Evolutionary conservation across 2,329 filamentous ascomycete genomes (phyloP), one percentile per base, ranked within the genome.

Genomic region (Cordyceps farinosa): DNA sequence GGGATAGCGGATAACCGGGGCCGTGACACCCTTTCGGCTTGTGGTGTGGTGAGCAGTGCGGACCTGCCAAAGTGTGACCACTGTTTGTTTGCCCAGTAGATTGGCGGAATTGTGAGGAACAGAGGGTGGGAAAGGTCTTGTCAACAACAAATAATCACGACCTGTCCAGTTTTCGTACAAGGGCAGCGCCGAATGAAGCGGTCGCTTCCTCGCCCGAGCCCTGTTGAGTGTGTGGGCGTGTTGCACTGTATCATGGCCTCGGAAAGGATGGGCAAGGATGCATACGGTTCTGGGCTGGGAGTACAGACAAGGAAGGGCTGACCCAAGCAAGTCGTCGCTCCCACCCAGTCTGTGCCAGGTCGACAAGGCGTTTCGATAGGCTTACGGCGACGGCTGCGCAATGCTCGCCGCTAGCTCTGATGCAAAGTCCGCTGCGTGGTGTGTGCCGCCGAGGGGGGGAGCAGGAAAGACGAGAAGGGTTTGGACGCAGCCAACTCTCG

Each of bases 361-460:
- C 67, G 61, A 67, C 69, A 68, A 73, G 72, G 72, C 72, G 64
- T 71, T 71, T 70, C 68, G 59, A 72, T 72, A 71, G 72, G 72
- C 70, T 73, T 65, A 71, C 68, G 69, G 65, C 62, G 62, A 62
- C 54, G 67, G 64, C 62, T 68, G 68, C 67, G 60, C 63, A 65
- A 66, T 67, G 56, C 54, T 27, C 62, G 50, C 61, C 61, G 66
- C 64, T 61, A 54, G 57, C 48, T 36, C 36, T 61, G 36, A 52
- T 44, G 38, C 57, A 61, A 61, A 61, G 57, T 61, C 57, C 57
- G 57, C 57, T 42, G 13, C 17, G 36, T 50, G 56, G 34, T 59
- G 56, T 42, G 45, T 27, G 22, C 27, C 27, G 42, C n/a, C 17
- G n/a, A 22, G 17, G 17, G 42, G 22, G 13, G n/a, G 22, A 48